phyloP scores from a whole-genome alignment of 768 basidiomycete species.

The Russula lepida region DNA sequence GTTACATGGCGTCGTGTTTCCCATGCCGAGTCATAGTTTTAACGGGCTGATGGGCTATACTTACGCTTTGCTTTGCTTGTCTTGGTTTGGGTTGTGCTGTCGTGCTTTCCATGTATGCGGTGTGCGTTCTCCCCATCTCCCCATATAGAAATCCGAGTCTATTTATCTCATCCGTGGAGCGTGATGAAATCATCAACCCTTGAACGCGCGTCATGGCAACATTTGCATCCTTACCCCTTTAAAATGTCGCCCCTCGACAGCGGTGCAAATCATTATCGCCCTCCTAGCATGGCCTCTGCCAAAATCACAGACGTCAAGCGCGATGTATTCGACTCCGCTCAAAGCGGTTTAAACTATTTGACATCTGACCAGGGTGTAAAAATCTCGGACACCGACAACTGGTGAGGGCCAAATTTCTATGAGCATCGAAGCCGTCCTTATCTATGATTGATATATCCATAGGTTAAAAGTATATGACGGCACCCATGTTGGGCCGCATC shows the following conservation, averaged over 20 bases:
- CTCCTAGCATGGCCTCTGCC: background rate
- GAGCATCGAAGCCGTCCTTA: background rate
- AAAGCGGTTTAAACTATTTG: slow-evolving; percentile 24
- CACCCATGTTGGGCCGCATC: slow-evolving; percentile 49
- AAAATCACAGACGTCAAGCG: slow-evolving; percentile 26
- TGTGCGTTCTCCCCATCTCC: background rate
- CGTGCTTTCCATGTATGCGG: background rate
- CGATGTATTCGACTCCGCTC: slow-evolving; percentile 29
- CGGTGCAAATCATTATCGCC: background rate
- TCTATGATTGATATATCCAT: slow-evolving; percentile 21
- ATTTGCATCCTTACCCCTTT: background rate
- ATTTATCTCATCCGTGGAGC: background rate
- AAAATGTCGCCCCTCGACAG: background rate
- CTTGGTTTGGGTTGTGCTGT: slow-evolving; percentile 1
- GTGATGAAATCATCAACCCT: background rate
- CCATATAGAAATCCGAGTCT: slow-evolving; percentile 1
- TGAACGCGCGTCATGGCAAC: background rate
- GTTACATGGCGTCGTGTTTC: background rate
- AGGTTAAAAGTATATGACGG: slow-evolving; percentile 51
- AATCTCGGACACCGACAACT: slow-evolving; percentile 56
- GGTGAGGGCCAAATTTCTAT: slow-evolving; percentile 31
- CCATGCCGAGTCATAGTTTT: background rate
- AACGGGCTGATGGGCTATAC: background rate
- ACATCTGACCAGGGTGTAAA: slow-evolving; percentile 59
- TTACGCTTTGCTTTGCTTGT: background rate